Conservation (phyloP, 805 yeast genomes). For the Kuraishia cidri region DNA sequence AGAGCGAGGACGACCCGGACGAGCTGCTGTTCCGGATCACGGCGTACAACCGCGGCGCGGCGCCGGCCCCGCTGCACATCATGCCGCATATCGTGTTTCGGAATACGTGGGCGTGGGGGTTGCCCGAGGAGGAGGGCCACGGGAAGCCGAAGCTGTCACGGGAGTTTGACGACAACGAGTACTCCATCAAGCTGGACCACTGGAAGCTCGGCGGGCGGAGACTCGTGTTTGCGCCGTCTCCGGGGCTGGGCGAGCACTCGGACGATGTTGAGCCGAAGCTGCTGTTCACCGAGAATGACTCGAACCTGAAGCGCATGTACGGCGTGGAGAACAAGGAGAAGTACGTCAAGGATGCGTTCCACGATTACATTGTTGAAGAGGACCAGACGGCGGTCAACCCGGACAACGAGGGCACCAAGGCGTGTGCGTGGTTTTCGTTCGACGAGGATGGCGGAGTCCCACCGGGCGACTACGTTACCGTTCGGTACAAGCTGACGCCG, state of each 20-base stretch:
- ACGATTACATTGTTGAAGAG: slow-evolving; percentile 65
- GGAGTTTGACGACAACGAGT: slow-evolving; percentile 26
- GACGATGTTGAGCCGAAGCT: slow-evolving; percentile 69
- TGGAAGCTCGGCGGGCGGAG: slow-evolving; percentile 60
- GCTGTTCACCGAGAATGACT: slow-evolving; percentile 84
- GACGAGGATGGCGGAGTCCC: slow-evolving; percentile 74
- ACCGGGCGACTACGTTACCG: slow-evolving; percentile 78
- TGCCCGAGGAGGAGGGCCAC: slow-evolving; percentile 33
- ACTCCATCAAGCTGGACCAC: slow-evolving; percentile 53
- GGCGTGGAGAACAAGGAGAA: slow-evolving; percentile 46
- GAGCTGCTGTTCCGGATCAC: slow-evolving; percentile 78
- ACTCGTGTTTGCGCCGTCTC: slow-evolving; percentile 74
- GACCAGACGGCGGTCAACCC: slow-evolving; percentile 62
- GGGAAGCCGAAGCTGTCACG: slow-evolving; percentile 40
- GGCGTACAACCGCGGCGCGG: slow-evolving; percentile 75
- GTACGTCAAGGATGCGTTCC: slow-evolving; percentile 86
- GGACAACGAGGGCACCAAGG: slow-evolving; percentile 64
- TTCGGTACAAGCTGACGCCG: slow-evolving; percentile 56
- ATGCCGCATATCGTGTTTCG: slow-evolving; percentile 79
- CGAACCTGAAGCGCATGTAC: slow-evolving; percentile 65
- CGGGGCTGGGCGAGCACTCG: slow-evolving; percentile 50
- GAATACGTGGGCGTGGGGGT: slow-evolving; percentile 93
- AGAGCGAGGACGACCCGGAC: slow-evolving; percentile 71
- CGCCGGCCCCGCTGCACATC: slow-evolving; percentile 83
- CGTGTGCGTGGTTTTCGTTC: slow-evolving; percentile 77